Evolutionary conservation across 1,139 yeast genomes (phyloP).

Genomic region (Taiozyma sp.): DNA sequence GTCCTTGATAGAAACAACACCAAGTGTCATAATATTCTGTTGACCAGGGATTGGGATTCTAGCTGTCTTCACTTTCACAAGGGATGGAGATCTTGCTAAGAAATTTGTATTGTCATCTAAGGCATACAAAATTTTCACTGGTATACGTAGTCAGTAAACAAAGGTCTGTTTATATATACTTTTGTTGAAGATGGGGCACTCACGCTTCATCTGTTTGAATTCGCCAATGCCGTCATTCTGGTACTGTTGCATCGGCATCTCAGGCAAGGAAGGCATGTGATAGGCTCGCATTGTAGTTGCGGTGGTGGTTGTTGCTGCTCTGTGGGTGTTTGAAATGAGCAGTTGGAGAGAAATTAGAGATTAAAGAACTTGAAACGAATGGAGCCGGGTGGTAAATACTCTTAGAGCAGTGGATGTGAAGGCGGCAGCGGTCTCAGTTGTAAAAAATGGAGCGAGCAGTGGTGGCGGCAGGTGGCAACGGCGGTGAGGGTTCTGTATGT

Average conservation of each 20-base stretch:
- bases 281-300: slow-evolving; percentile 21
- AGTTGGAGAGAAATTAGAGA: background rate
- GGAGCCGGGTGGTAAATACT: background rate
- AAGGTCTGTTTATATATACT: background rate
- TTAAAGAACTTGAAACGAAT: background rate
- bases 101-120: slow-evolving; percentile 55
- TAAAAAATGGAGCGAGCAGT: too few relatives aligned
- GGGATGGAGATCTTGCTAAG: slow-evolving; percentile 46
- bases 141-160: slow-evolving; percentile 9
- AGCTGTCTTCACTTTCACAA: slow-evolving; percentile 42
- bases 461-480: background rate
- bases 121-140: slow-evolving; percentile 52
- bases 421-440: background rate
- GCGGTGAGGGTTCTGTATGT: background rate
- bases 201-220: slow-evolving; percentile 25
- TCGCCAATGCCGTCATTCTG: slow-evolving; percentile 9
- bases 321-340: background rate
- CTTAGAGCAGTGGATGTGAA: background rate
- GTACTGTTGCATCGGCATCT: slow-evolving; percentile 18
- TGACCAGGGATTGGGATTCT: slow-evolving; percentile 36
- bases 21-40: slow-evolving; percentile 39
- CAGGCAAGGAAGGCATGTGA: slow-evolving; percentile 26
- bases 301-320: background rate
- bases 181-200: slow-evolving; percentile 19
- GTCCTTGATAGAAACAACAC: slow-evolving; percentile 49